Conservation (phyloP, 108 stramenopile species). For the Nitzschia palea region DNA sequence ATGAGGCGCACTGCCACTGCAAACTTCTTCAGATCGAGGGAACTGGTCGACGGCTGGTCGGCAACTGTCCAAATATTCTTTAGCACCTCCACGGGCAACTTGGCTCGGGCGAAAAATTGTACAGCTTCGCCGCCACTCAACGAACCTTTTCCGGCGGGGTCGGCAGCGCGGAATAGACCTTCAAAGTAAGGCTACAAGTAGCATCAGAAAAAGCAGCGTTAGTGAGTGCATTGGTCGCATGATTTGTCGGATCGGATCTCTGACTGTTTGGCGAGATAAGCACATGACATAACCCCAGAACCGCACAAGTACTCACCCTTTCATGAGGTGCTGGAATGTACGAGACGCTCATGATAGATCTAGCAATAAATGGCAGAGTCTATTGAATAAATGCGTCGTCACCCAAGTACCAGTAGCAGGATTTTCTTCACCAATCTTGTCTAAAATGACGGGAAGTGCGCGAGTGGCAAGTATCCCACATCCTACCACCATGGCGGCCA, state of each 20-base stretch:
- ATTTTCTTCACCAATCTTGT: too few relatives aligned
- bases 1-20: slow-evolving; percentile 78
- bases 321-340: slow-evolving; percentile 39
- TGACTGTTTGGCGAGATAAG: too few relatives aligned
- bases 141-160: slow-evolving; percentile 46
- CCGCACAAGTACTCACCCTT: slow-evolving; percentile 37
- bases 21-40: slow-evolving; percentile 70
- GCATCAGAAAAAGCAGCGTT: neutral
- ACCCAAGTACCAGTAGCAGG: too few relatives aligned
- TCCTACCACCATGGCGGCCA: too few relatives aligned
- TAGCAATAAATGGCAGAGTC: too few relatives aligned
- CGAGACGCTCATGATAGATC: slow-evolving; percentile 25
- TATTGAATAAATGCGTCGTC: too few relatives aligned
- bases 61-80: slow-evolving; percentile 86
- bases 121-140: slow-evolving; percentile 85
- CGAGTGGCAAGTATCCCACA: too few relatives aligned
- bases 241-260: neutral
- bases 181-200: slow-evolving; percentile 71
- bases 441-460: too few relatives aligned
- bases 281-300: too few relatives aligned
- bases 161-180: slow-evolving; percentile 80
- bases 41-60: slow-evolving; percentile 67
- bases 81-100: slow-evolving; percentile 78
- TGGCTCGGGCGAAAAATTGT: slow-evolving; percentile 81
- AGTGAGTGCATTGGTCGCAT: neutral